Evolutionary conservation across 2,329 filamentous ascomycete genomes (phyloP).

Genomic region (Fusarium sp.): DNA sequence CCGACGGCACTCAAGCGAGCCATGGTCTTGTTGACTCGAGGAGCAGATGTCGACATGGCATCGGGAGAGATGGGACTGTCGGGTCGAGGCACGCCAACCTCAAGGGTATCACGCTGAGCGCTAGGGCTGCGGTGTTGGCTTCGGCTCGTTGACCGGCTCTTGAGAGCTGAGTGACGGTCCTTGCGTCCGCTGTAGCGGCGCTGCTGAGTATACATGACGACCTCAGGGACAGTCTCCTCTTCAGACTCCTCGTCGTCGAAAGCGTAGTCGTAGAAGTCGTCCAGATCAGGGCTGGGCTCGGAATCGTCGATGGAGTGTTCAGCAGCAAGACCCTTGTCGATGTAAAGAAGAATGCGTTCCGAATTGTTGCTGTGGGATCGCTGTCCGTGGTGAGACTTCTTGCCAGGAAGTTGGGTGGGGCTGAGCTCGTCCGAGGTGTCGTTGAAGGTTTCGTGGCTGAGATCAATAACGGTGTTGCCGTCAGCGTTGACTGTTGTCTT

Average conservation of each 20-base stretch:
- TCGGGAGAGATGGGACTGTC: constrained; percentile 56
- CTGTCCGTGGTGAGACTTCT: constrained; percentile 23
- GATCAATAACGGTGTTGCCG: constrained; percentile 42
- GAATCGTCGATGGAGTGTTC: constrained; percentile 41
- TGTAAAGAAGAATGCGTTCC: constrained; percentile 46
- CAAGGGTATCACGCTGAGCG: constrained; percentile 21
- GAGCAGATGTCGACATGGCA: constrained; percentile 44
- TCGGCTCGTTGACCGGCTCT: constrained; percentile 30
- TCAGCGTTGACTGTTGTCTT: constrained; percentile 41
- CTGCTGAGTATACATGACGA: constrained; percentile 29
- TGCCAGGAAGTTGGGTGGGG: constrained; percentile 13
- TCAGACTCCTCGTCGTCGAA: constrained; percentile 46
- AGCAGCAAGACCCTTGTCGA: constrained; percentile 44
- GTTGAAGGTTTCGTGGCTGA: constrained; percentile 27
- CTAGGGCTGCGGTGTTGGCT: constrained; percentile 8
- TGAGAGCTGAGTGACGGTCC: constrained; percentile 18
- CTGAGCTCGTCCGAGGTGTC: background rate
- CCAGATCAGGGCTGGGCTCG: constrained; percentile 53
- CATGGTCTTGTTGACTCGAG: constrained; percentile 52
- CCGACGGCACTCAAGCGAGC: constrained; percentile 54
- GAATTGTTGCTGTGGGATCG: constrained; percentile 22
- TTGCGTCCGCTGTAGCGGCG: constrained; percentile 21
- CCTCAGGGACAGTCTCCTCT: constrained; percentile 34
- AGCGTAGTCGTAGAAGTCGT: constrained; percentile 55
- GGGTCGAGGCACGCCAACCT: constrained; percentile 52